These are phyloP conservation scores for Thalassiosira oceanica DNA, from an alignment of 352 stramenopile genomes.

Conservation along the genomic window DNA sequence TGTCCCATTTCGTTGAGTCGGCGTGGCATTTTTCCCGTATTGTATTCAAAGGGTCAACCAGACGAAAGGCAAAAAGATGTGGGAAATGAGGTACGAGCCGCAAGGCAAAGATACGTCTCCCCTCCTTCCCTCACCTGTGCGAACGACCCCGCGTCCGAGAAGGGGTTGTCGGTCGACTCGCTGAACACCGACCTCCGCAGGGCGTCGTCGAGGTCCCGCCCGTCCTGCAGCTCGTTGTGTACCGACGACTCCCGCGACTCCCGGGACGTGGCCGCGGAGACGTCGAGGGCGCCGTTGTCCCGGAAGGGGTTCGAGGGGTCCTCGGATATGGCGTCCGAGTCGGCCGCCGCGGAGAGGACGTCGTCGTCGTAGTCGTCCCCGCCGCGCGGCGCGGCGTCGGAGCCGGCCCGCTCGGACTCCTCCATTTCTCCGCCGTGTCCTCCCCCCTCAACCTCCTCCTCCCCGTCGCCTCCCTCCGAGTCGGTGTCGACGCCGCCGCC, in stretches of 20 bases:
- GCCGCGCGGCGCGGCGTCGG: not conserved
- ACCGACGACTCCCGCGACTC: not conserved
- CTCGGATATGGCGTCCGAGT: not conserved
- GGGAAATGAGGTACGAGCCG: not conserved
- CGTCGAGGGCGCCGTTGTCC: not conserved
- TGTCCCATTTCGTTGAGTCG: not conserved
- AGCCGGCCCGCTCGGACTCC: not conserved
- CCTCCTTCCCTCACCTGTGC: not conserved
- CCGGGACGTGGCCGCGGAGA: not conserved
- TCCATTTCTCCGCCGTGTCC: not conserved
- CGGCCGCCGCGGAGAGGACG: not conserved
- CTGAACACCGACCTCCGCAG: not conserved
- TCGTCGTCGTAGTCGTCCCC: not conserved
- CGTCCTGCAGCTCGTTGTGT: not conserved
- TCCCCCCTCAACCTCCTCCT: not conserved
- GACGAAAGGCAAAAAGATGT: not conserved
- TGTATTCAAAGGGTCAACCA: not conserved
- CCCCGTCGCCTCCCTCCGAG: not conserved
- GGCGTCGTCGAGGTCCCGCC: not conserved
- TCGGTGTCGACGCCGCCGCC: not conserved
- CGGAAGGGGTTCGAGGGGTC: not conserved
- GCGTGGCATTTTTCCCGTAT: not conserved
- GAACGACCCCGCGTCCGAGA: constrained; percentile 6
- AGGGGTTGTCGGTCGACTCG: constrained; percentile 6
- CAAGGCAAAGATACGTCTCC: not conserved